Conservation (phyloP, 495 filamentous ascomycete species). For the Cercophora sp. region DNA sequence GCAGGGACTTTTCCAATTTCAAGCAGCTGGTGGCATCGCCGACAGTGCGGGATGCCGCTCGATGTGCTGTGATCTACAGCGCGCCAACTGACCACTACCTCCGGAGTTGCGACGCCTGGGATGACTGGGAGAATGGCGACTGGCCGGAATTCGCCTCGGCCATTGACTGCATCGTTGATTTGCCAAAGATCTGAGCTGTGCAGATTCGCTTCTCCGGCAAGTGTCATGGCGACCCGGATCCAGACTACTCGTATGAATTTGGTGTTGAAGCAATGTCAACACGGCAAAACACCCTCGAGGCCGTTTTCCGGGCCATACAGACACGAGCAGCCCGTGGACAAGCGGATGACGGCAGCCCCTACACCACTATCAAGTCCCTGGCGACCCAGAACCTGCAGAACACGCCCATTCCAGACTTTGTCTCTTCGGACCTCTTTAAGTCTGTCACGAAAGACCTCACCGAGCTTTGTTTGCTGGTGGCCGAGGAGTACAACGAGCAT, state of each 20-base stretch:
- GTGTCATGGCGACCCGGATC: neutral
- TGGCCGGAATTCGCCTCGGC: conserved; percentile 1
- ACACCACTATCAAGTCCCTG: conserved; percentile 2
- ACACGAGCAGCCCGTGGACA: neutral
- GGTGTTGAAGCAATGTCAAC: neutral
- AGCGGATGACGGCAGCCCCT: too few relatives aligned
- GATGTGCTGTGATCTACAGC: conserved; percentile 1
- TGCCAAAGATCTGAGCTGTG: conserved; percentile 9
- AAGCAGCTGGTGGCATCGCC: neutral
- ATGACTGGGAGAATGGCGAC: neutral
- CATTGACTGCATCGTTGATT: neutral
- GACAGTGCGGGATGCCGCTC: neutral
- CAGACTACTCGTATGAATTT: neutral
- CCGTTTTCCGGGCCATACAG: conserved; percentile 2
- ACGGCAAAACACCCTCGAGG: neutral
- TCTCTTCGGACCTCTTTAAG: conserved; percentile 1
- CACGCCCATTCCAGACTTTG: conserved; percentile 1
- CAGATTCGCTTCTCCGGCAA: conserved; percentile 2
- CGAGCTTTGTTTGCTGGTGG: conserved; percentile 3
- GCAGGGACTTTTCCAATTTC: neutral
- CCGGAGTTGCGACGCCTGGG: too few relatives aligned
- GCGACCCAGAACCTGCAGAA: conserved; percentile 9
- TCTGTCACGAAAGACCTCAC: conserved; percentile 4
- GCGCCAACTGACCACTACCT: neutral
- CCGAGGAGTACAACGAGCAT: conserved; percentile 11